Evolutionary conservation across 805 yeast genomes (phyloP), one percentile per base, ranked within the genome.

Genomic region (Lachancea lanzarotensis): DNA sequence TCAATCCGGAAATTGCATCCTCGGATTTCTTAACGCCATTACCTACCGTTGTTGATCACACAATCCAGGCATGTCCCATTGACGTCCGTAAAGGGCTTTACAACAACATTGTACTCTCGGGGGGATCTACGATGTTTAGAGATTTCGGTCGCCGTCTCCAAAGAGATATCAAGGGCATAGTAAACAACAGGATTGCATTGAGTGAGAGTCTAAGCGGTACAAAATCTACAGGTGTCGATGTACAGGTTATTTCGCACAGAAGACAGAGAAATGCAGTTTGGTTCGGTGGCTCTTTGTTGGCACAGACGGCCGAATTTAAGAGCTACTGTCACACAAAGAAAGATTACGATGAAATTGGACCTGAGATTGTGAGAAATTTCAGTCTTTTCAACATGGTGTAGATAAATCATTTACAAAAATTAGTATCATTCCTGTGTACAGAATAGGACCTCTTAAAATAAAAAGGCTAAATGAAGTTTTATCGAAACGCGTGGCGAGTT

Each of bases 261-360:
- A 85, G 93, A 69, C 99, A 93, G 72, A 79, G 96, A 66, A 88
- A 93, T 61, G 99, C 99, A 2, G 99, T 93, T 47, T 93, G 99
- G 99, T 93, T 91, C 64, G 99, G 99, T 56, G 99, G 99, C 54
- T 85, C 95, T 17, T 72, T 93, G 55, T 75, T 93, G 62, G 98
- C 99, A 1, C 98, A 91, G 71, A 93, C 99, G 10, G 81, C 95
- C 18, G 98, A 93, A 69, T 93, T 93, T 71, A 87, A 84, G 68
- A 81, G 95, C 66, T 90, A 90, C 68, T 93, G 98, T 66, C 93
- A 93, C 71, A 91, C 98, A 19, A 93, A 93, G 72, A 82, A 84
- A 61, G 98, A 93, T 62, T 93, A 93, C 67, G 98, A 93, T 62
- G 99, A 93, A 70, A 83, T 83, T 60, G 99, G 99, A 29, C 98